Percentiles rank a stretch among this genome's conserved stretches.
Conservation (phyloP, 1,284 basidiomycete species). For the Fomitiporia mediterranea region DNA sequence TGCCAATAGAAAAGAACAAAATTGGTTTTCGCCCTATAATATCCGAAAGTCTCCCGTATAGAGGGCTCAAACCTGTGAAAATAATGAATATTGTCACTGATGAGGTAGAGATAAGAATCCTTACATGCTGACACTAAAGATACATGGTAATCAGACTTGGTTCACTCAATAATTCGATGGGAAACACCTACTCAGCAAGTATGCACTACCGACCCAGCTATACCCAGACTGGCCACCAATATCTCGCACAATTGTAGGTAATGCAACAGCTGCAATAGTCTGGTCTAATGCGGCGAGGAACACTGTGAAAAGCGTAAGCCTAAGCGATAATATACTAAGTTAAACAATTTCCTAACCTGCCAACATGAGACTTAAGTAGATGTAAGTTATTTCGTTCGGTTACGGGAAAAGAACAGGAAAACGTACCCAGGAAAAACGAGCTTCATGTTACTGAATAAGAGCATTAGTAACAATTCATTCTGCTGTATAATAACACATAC, state of each 20-base stretch:
- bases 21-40: conserved; percentile 28
- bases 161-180: conserved; percentile 13
- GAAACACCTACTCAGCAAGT: conserved; percentile 32
- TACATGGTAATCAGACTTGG: conserved; percentile 19
- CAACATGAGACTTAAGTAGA: conserved; percentile 10
- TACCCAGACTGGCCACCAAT: conserved; percentile 30
- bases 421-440: conserved; percentile 14
- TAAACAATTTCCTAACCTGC: conserved; percentile 1
- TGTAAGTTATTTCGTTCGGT: background rate
- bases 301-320: conserved; percentile 6
- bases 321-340: background rate
- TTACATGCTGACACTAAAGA: conserved; percentile 17
- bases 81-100: background rate
- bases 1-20: conserved; percentile 27
- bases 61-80: conserved; percentile 24
- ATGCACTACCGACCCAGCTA: conserved; percentile 27
- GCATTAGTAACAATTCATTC: background rate
- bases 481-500: conserved; percentile 2
- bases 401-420: background rate
- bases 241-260: conserved; percentile 28
- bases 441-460: conserved; percentile 13
- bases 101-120: background rate
- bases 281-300: conserved; percentile 34
- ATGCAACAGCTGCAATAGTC: conserved; percentile 29
- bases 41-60: conserved; percentile 32